phyloP scores from a whole-genome alignment of 2,329 filamentous ascomycete species.

The Aspergillus novoparasiticus region DNA sequence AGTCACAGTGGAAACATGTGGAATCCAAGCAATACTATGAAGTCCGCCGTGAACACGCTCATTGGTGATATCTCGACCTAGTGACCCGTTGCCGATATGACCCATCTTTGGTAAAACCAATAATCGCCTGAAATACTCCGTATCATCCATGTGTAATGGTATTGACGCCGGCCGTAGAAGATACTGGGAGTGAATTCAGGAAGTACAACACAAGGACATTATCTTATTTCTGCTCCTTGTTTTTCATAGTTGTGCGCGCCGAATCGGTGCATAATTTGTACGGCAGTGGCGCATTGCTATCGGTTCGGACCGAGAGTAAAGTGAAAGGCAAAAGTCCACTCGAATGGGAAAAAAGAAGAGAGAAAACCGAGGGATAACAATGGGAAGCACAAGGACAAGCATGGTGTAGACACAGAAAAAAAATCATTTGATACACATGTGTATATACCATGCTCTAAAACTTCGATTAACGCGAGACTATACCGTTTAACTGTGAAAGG shows the following conservation, averaged over 20 bases:
- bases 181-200: background rate
- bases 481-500: background rate
- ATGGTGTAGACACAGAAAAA: too few relatives aligned
- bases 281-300: constrained; percentile 14
- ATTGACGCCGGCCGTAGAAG: background rate
- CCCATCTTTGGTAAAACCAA: background rate
- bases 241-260: constrained; percentile 3
- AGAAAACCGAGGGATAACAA: background rate
- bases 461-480: background rate
- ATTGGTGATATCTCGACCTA: constrained; percentile 3
- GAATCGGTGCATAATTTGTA: constrained; percentile 4
- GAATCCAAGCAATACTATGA: constrained; percentile 5
- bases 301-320: constrained; percentile 17
- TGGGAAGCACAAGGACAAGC: background rate
- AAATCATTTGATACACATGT: background rate
- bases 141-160: background rate
- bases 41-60: background rate
- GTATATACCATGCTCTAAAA: background rate
- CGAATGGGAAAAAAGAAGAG: background rate
- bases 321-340: background rate
- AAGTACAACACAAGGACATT: background rate
- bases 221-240: background rate
- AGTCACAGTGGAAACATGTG: constrained; percentile 9
- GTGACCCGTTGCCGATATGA: background rate
- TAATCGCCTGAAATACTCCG: background rate